phyloP scores from a whole-genome alignment of 2,329 filamentous ascomycete genomes.

The Fusarium burgessii region DNA sequence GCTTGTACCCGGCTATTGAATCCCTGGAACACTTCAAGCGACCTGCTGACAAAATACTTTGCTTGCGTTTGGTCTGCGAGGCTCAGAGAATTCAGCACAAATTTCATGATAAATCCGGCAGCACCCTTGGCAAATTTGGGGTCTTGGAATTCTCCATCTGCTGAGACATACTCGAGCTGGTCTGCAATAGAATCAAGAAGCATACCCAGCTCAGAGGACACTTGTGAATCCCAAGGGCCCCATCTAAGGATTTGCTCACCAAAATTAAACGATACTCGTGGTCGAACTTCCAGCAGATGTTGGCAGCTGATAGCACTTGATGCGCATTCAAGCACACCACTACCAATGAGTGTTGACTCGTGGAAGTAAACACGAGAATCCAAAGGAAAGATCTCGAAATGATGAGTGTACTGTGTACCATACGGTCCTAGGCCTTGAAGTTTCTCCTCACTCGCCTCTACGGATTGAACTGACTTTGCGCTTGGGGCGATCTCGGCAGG shows the following conservation, averaged over 20 bases:
- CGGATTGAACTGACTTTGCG: slow-evolving; percentile 12
- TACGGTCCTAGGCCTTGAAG: slow-evolving; percentile 69
- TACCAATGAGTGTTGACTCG: slow-evolving; percentile 68
- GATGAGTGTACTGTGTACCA: slow-evolving; percentile 70
- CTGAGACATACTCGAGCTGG: slow-evolving; percentile 48
- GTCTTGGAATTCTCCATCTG: slow-evolving; percentile 6
- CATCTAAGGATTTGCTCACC: slow-evolving; percentile 64
- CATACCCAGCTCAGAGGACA: slow-evolving; percentile 72
- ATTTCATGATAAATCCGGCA: slow-evolving; percentile 62
- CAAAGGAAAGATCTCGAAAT: slow-evolving; percentile 73
- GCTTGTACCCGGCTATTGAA: slow-evolving; percentile 53
- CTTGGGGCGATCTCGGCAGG: slow-evolving; percentile 23
- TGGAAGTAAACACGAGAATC: slow-evolving; percentile 69
- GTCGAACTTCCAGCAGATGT: slow-evolving; percentile 48
- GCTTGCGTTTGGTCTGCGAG: slow-evolving; percentile 52
- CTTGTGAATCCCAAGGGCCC: slow-evolving; percentile 67
- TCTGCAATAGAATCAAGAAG: slow-evolving; percentile 70
- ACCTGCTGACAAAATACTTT: slow-evolving; percentile 58
- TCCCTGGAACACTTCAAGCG: slow-evolving; percentile 56
- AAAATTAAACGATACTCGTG: slow-evolving; percentile 58
- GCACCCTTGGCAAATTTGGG: slow-evolving; percentile 45
- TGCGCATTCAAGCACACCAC: slow-evolving; percentile 60
- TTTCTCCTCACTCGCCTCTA: slow-evolving; percentile 43
- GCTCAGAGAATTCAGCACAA: slow-evolving; percentile 58
- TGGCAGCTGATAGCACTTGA: slow-evolving; percentile 48